Evolutionary conservation across 805 yeast species (phyloP).

Genomic region (Candida pini): DNA sequence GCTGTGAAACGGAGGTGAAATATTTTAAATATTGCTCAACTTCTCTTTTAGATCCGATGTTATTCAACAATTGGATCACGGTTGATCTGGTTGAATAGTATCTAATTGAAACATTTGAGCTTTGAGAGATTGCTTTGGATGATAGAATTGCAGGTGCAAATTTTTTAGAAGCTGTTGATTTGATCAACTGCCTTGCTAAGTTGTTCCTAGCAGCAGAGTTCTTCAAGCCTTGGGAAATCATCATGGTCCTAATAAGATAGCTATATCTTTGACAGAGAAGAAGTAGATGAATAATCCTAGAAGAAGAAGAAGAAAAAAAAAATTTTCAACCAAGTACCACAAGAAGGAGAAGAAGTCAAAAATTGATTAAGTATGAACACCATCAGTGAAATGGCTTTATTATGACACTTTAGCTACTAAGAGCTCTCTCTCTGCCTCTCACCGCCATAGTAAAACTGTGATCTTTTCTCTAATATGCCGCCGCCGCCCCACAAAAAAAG

Average conservation of each 20-base stretch:
- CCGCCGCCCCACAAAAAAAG: too few species aligned
- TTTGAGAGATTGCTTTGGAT: slow-evolving; percentile 6
- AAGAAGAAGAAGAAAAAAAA: background rate
- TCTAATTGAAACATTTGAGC: slow-evolving; percentile 12
- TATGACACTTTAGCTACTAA: too few species aligned
- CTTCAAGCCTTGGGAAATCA: too few species aligned
- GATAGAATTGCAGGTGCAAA: slow-evolving; percentile 15
- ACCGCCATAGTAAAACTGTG: too few species aligned
- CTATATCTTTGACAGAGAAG: too few species aligned
- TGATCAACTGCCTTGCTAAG: slow-evolving; percentile 20
- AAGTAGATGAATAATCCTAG: too few species aligned
- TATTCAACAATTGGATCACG: slow-evolving; percentile 89
- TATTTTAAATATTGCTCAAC: slow-evolving; percentile 96
- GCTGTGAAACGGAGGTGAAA: slow-evolving; percentile 93
- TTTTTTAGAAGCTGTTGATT: slow-evolving; percentile 9
- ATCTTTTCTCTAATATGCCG: too few species aligned
- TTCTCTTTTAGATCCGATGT: slow-evolving; percentile 95
- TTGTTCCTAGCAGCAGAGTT: slow-evolving; percentile 16
- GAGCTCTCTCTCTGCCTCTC: too few species aligned
- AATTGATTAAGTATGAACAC: too few species aligned
- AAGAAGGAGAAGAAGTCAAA: too few species aligned
- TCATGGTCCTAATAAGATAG: too few species aligned
- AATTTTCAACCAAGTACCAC: slow-evolving; percentile 1
- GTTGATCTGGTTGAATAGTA: slow-evolving; percentile 80
- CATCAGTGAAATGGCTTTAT: too few species aligned